Evolutionary conservation across 1,284 basidiomycete species (phyloP), one percentile per base, ranked within the genome.

Genomic region (Fomitopsis pinicola): DNA sequence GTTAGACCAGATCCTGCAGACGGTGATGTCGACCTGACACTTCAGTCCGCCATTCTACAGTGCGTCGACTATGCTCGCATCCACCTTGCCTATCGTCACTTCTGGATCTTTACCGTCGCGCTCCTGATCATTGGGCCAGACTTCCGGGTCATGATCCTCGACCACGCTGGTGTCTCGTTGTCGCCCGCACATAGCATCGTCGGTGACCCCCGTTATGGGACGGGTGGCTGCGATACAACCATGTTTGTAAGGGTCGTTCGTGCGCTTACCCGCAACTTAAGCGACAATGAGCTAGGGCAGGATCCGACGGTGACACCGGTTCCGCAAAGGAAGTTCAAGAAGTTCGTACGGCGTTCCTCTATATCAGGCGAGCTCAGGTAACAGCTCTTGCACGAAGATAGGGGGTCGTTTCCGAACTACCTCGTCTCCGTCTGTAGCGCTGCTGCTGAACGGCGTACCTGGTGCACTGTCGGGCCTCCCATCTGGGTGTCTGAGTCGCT

Each of bases 401-500:
- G 33, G 12, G 33, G 4, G 5, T 5, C n/a, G 17, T 45, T 17
- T 33, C 56, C 56, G 4, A 33, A 8, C 30, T 33, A 33, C 30
- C 30, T 33, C 30, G 30, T 33, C 30, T 33, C 30, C 30, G 30
- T 33, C 33, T 14, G 48, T 19, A 36, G 59, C 0, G 58, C 45
- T 15, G 58, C 45, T 15, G 17, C 17, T 15, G 52, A 58, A 22
- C 22, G 8, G 5, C 61, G 46, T 12, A 9, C 17, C 6, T 61
- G 62, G 59, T 56, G 53, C 26, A 62, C 60, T 17, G 17, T 46
- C 12, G 52, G 50, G 6, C 7, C 5, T n/a, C 66, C 62, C 10
- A 44, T 67, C 1, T 67, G 62, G 66, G 44, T 42, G n/a, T 66
- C 67, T 4, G 12, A 66, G 12, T 67, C 66, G 6, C 59, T 67